Base-by-base conservation (phyloP, 148 eudicot genomes). In the Camellia lanceoleosa region DNA sequence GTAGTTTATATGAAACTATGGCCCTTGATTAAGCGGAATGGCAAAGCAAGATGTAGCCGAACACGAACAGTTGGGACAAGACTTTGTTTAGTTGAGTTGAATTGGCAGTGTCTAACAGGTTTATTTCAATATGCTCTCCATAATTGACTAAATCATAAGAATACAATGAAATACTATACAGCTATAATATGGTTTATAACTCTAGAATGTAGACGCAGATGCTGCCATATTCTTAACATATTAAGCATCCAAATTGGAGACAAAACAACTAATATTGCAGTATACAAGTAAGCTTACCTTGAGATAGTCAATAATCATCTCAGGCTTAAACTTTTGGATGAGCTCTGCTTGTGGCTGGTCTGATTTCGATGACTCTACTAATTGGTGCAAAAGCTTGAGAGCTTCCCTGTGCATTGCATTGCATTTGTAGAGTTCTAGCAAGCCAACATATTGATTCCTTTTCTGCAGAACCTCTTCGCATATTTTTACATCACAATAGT, bases 401-500 rank as follows among this genome's bases (percentile, higher is more conserved):
- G 97, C 98, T 89, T 97, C 98, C 52, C 87, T 96, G 81, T 97
- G 99, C 97, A 92, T 88, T 75, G 84, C 68, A 85, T 91, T 92
- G 88, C 90, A 88, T 85, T 84, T 94, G 80, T 92, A 97, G 52
- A 97, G 90, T 87, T 94, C 99, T 47, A 97, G 66, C 84, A 94
- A 83, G 61, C 93, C 91, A 73, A 80, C 78, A 79, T 89, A 87
- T 46, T 91, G 90, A 80, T 87, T 90, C 43, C 82, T 84, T 85
- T 90, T 92, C 83, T 83, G 94, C 87, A 97, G 87, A 85, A 97
- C 89, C 85, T 91, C 97, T 87, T 94, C 97, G 4, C 88, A 94
- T 83, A 97, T 94, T 83, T 92, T 97, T 73, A 97, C 63, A 81
- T 97, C 99, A 85, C 99, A 94, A 83, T 97, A 97, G 83, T 97